Percentiles rank a stretch among this genome's conserved stretches.
Evolutionary conservation across 108 stramenopile genomes (phyloP).

Genomic region (Conticribra guillardii): DNA sequence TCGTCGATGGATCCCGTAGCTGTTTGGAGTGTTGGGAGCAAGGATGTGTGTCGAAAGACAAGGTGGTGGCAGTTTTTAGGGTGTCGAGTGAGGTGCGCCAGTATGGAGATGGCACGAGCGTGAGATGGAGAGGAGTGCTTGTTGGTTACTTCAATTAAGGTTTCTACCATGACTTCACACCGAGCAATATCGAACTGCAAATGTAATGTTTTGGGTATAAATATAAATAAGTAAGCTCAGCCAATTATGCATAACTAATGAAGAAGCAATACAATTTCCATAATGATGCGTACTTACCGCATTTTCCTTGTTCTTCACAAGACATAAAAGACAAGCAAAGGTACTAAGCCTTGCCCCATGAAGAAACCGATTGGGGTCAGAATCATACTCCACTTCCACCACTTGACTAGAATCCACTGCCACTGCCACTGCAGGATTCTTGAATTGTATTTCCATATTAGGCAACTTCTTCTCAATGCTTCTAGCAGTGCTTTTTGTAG

Average conservation of each 20-base stretch:
- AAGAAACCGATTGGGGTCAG: conserved; percentile 60
- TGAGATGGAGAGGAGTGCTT: conserved; percentile 70
- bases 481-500: not conserved
- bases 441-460: conserved; percentile 27
- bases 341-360: conserved; percentile 65
- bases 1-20: conserved; percentile 62
- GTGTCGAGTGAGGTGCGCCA: conserved; percentile 79
- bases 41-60: conserved; percentile 54
- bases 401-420: conserved; percentile 18
- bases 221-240: not conserved
- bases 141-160: conserved; percentile 62
- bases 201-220: conserved; percentile 2
- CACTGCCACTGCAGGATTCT: not conserved
- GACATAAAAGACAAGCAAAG: conserved; percentile 68
- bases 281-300: conserved; percentile 48
- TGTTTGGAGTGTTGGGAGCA: conserved; percentile 67
- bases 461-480: not conserved
- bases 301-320: conserved; percentile 85
- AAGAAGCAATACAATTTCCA: not conserved
- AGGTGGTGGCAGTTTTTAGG: conserved; percentile 71
- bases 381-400: conserved; percentile 54
- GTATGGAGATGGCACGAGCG: conserved; percentile 58
- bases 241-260: not conserved
- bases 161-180: conserved; percentile 42
- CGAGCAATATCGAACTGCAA: conserved; percentile 60